Evolutionary conservation across 768 basidiomycete species (phyloP).

Genomic region (Cytidiella melzeri): DNA sequence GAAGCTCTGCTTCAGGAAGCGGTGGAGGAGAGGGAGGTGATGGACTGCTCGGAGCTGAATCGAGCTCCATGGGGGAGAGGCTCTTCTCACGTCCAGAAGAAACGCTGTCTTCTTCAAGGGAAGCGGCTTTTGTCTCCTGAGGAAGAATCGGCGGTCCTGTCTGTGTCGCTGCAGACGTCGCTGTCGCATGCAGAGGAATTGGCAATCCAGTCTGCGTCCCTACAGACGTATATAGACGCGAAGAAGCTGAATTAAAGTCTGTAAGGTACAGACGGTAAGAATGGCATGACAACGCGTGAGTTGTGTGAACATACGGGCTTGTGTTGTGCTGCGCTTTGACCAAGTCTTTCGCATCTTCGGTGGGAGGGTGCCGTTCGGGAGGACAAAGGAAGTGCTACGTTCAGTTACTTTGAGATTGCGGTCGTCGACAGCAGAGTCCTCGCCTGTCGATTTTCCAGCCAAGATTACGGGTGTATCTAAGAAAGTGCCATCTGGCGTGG

Average conservation of each 20-base stretch:
- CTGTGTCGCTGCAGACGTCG: background rate
- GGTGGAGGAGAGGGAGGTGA: constrained; percentile 17
- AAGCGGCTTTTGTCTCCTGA: background rate
- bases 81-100: constrained; percentile 35
- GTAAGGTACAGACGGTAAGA: background rate
- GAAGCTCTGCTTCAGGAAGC: background rate
- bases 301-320: constrained; percentile 2
- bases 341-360: constrained; percentile 63
- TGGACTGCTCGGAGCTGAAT: constrained; percentile 38
- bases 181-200: background rate
- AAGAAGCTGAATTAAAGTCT: background rate
- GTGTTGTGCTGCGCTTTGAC: constrained; percentile 30
- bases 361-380: constrained; percentile 33
- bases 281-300: background rate
- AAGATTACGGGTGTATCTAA: constrained; percentile 54
- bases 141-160: background rate
- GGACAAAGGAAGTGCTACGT: background rate
- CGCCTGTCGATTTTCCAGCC: constrained; percentile 37
- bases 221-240: constrained; percentile 6
- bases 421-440: constrained; percentile 22
- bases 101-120: background rate
- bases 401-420: background rate
- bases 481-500: constrained; percentile 38
- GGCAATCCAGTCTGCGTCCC: constrained; percentile 2
- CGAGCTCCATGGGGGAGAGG: constrained; percentile 59